phyloP scores from a whole-genome alignment of 768 basidiomycete genomes.

The Hypholoma fasciculare region DNA sequence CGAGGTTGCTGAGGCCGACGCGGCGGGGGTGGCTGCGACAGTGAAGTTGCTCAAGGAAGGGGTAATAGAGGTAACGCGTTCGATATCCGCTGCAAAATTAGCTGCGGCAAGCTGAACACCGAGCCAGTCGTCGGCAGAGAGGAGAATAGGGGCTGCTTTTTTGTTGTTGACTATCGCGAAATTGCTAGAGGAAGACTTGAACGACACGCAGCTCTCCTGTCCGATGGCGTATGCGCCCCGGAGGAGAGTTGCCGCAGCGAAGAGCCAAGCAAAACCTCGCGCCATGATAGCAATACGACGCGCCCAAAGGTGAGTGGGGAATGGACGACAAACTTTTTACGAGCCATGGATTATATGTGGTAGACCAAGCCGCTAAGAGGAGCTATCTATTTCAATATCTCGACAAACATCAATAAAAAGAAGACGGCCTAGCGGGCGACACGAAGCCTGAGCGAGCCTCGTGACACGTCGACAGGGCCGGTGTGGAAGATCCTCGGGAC shows the following conservation, averaged over 20 bases:
- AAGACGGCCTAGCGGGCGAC: conserved; percentile 7
- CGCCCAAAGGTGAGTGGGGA: background rate
- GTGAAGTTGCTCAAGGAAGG: conserved; percentile 55
- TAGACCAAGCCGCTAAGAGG: background rate
- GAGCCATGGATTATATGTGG: conserved; percentile 3
- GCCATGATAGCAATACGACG: conserved; percentile 7
- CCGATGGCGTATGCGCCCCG: conserved; percentile 39
- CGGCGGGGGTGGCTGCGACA: conserved; percentile 5
- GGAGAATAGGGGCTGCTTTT: conserved; percentile 47
- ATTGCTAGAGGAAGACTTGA: conserved; percentile 32
- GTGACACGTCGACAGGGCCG: conserved; percentile 16
- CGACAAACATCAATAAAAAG: conserved; percentile 4
- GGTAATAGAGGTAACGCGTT: conserved; percentile 54
- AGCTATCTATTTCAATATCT: conserved; percentile 1
- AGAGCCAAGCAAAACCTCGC: conserved; percentile 15
- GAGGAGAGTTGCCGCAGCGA: conserved; percentile 18
- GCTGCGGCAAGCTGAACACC: conserved; percentile 61
- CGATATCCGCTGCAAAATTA: conserved; percentile 63
- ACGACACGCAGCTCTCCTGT: conserved; percentile 48
- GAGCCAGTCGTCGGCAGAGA: conserved; percentile 60
- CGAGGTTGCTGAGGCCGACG: background rate
- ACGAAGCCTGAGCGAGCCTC: conserved; percentile 8
- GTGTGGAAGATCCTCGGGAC: conserved; percentile 18
- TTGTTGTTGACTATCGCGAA: conserved; percentile 48
- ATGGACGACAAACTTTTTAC: background rate